Conservation (phyloP, 2,329 filamentous ascomycete species). For the Teratosphaeria gauchensis region DNA sequence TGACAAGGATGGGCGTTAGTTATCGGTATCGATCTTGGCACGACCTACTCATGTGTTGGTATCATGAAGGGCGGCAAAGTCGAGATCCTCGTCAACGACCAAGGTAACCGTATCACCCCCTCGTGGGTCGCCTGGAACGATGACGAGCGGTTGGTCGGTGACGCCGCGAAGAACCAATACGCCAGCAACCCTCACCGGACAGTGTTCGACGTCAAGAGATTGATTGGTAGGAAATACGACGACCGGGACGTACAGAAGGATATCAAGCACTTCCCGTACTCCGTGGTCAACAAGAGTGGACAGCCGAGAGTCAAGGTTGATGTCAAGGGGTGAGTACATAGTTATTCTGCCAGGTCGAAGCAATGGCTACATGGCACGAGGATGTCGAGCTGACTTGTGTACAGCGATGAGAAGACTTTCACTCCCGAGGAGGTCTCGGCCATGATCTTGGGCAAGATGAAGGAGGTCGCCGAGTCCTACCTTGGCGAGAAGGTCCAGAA, state of each 20-base stretch:
- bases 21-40: constrained; percentile 92
- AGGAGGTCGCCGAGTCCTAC: constrained; percentile 93
- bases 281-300: constrained; percentile 77
- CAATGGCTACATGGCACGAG: not conserved
- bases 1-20: constrained; percentile 39
- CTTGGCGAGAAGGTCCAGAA: constrained; percentile 87
- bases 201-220: constrained; percentile 41
- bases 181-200: constrained; percentile 41
- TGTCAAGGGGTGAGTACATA: constrained; percentile 42
- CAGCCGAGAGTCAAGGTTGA: constrained; percentile 78
- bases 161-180: constrained; percentile 91
- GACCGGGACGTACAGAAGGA: constrained; percentile 79
- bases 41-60: constrained; percentile 79
- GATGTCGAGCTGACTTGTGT: constrained; percentile 4
- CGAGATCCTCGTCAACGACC: constrained; percentile 91
- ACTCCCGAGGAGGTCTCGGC: constrained; percentile 73
- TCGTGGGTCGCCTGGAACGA: constrained; percentile 60
- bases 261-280: constrained; percentile 98
- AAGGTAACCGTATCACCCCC: constrained; percentile 92
- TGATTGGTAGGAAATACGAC: constrained; percentile 43
- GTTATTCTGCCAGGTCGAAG: not conserved
- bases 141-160: constrained; percentile 91
- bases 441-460: constrained; percentile 81
- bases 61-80: constrained; percentile 94
- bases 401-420: constrained; percentile 54